phyloP scores from a whole-genome alignment of 208 protist species.

The Acanthamoeba castellanii region DNA sequence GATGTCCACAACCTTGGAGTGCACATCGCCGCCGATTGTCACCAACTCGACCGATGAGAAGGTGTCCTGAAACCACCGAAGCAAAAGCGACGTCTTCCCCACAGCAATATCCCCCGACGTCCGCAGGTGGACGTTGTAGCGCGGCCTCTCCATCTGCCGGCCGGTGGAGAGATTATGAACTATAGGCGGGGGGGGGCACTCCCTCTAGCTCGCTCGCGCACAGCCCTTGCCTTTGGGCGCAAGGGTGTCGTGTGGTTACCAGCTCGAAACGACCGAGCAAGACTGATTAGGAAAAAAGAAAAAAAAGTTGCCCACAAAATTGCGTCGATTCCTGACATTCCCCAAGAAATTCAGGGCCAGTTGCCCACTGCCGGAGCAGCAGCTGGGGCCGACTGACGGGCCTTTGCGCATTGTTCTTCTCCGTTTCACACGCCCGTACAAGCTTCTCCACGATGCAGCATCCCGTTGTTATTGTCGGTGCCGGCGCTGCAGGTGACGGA shows the following conservation, averaged over 20 bases:
- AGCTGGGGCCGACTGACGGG: neutral
- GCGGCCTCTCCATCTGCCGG: neutral
- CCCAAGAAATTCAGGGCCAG: neutral
- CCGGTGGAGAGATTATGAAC: neutral
- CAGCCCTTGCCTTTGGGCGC: no score
- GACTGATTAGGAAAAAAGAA: neutral
- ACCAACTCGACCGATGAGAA: neutral
- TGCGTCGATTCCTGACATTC: neutral
- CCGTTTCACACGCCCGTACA: neutral
- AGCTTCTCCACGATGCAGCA: neutral
- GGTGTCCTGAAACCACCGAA: neutral
- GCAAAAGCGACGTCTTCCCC: neutral
- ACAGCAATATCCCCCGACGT: neutral
- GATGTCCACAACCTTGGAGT: neutral
- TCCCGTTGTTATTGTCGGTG: conserved; percentile 16
- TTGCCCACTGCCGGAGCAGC: neutral
- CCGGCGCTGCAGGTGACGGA: neutral
- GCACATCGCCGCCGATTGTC: neutral
- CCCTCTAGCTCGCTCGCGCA: neutral
- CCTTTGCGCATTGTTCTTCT: neutral
- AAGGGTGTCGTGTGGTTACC: no score
- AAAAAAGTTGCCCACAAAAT: neutral
- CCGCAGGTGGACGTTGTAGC: neutral
- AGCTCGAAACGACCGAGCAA: neutral
- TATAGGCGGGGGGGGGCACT: neutral